Percentiles rank a stretch among this genome's conserved stretches.
phyloP scores from a whole-genome alignment of 2,329 filamentous ascomycete species.

The Fusarium palustre region DNA sequence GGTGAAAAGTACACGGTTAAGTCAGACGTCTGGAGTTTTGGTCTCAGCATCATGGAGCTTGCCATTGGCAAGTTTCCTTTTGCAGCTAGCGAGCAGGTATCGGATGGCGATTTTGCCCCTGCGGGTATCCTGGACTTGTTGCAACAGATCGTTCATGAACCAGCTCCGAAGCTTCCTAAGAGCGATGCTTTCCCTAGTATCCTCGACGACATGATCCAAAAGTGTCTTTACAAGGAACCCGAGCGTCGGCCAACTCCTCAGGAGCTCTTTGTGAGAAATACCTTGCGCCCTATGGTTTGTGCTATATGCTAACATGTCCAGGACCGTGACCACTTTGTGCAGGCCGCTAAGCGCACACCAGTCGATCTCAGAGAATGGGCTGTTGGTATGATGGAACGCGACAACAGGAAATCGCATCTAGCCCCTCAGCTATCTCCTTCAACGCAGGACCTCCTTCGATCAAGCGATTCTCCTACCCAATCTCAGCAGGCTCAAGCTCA shows the following conservation, averaged over 20 bases:
- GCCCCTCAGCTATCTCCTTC: slow-evolving; percentile 83
- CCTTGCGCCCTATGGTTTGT: background rate
- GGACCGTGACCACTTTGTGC: slow-evolving; percentile 94
- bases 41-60: slow-evolving; percentile 93
- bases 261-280: slow-evolving; percentile 82
- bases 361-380: slow-evolving; percentile 96
- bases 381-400: slow-evolving; percentile 89
- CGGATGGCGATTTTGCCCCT: slow-evolving; percentile 82
- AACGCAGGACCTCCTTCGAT: slow-evolving; percentile 79
- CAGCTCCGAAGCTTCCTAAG: slow-evolving; percentile 91
- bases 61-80: slow-evolving; percentile 98
- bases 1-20: slow-evolving; percentile 98
- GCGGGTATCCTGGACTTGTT: slow-evolving; percentile 95
- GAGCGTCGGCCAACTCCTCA: slow-evolving; percentile 91
- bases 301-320: slow-evolving; percentile 53
- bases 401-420: slow-evolving; percentile 95
- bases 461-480: slow-evolving; percentile 68
- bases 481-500: slow-evolving; percentile 57
- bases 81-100: slow-evolving; percentile 75
- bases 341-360: slow-evolving; percentile 95
- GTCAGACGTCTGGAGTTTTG: slow-evolving; percentile 99
- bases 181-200: slow-evolving; percentile 97
- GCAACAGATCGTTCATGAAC: slow-evolving; percentile 97
- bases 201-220: slow-evolving; percentile 95
- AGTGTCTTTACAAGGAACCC: slow-evolving; percentile 91